Evolutionary conservation across 805 yeast species (phyloP), one percentile per base, ranked within the genome.

Genomic region (Pichia nanzhaoensis): DNA sequence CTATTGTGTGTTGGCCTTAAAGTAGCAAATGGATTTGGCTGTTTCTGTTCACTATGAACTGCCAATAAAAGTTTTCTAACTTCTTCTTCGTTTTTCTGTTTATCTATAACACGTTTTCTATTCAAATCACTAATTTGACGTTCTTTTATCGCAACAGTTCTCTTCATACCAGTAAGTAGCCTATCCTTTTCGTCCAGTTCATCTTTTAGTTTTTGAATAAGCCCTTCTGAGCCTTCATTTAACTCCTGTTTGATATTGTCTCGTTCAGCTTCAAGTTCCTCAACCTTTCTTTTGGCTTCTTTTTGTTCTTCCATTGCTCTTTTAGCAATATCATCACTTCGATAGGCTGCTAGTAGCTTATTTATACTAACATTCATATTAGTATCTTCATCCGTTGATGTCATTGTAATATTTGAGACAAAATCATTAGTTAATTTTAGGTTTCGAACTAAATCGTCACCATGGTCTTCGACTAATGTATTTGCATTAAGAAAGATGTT

Each of bases 261-360:
- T 19, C 64, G 55, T 53, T 71, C 75, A 4, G 75, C 75, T 39
- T 65, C 67, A 3, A 74, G 72, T 50, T 68, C 70, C 16, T 63
- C 66, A 7, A 67, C 69, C 14, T 61, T 55, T 45, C 60, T 65
- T 47, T 65, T 65, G 31, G 65, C 69, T 19, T 60, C 67, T 40
- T 64, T 68, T n/a, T 66, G 64, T 48, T 71, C 75, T 60, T 47
- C 63, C 52, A 51, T 69, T 58, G 96, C 95, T 48, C 84, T 73
- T 42, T 80, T 71, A 12, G 95, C 95, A 64, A 82, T 81, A 44
- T 87, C 95, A 60, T 91, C 96, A 0, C 96, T 85, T 53, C 81
- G 80, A 57, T 90, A 70, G 22, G 84, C 74, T 36, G 87, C 80
- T 47, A 78, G 70, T 38, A 91, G 67, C 45, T 79, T 70, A 55